Base-by-base conservation (phyloP, 192 early-diverging fungal species). In the Mortierella claussenii region DNA sequence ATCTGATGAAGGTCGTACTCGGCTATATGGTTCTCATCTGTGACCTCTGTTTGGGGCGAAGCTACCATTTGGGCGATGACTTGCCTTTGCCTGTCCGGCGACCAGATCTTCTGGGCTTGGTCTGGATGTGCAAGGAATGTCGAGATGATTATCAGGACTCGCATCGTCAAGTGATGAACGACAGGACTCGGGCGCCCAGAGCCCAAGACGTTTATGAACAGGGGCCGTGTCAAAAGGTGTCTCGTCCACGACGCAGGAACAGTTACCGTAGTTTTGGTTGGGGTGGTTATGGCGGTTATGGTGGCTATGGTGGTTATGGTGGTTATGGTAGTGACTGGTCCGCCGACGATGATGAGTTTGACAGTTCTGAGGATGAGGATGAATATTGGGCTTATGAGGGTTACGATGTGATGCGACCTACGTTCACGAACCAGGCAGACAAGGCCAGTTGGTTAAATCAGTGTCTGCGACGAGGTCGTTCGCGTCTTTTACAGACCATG, bases 11-110 rank as follows among this genome's bases (percentile, higher is more conserved):
- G 32, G n/a, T n/a, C 18, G 53, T 55, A 10, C 21, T 55, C 7
- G 53, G 34, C 32, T 34, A 55, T 21, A 55, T 55, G 34, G 53
- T 37, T 34, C 2, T 55, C 12, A 37, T 55, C 13, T 55, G 53
- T 37, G 34, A 55, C 27, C n/a, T 55, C 1, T 55, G 53, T 23
- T 34, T 55, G 3, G 8, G 24, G 23, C 8, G 34, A 20, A 40
- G 53, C 34, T 31, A 36, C 18, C 17, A 55, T 3, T 28, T 55
- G 12, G 53, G 53, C 5, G 34, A 13, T n/a, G 53, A 55, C n/a
- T 1, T 55, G 8, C 53, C 53, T 2, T 34, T 55, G 6, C 53
- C 53, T 12, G 53, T 55, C 18, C 30, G 53, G 17, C 1, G 53
- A 37, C 3, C 53, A 1, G 53, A 55, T 55, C 12, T 37, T 6